Evolutionary conservation across 352 stramenopile species (phyloP).

Genomic region (Phytophthora idaei): DNA sequence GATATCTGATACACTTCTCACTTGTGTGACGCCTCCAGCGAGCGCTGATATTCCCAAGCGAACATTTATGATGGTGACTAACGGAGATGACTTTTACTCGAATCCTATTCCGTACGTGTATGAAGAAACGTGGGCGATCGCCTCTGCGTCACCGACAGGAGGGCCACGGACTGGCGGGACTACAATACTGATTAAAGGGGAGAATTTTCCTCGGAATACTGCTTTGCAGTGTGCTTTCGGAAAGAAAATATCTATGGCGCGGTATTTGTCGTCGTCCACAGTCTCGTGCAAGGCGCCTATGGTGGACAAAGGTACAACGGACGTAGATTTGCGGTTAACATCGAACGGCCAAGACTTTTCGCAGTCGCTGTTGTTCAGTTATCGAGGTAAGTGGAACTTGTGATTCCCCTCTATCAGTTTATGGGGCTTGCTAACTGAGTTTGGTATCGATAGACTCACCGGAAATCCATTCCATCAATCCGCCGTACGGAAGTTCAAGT

Average conservation of each 20-base stretch:
- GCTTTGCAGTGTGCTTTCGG: constrained; percentile 47
- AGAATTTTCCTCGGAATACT: constrained; percentile 36
- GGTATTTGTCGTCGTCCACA: constrained; percentile 32
- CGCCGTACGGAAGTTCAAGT: constrained; percentile 29
- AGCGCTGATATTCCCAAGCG: constrained; percentile 23
- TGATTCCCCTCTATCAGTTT: background rate
- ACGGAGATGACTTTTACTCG: constrained; percentile 56
- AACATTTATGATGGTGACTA: constrained; percentile 65
- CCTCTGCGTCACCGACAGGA: constrained; percentile 24
- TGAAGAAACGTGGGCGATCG: constrained; percentile 44
- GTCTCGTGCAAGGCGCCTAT: constrained; percentile 35
- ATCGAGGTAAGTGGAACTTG: constrained; percentile 45
- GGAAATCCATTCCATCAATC: constrained; percentile 32
- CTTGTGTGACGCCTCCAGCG: constrained; percentile 44
- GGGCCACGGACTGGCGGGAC: constrained; percentile 45
- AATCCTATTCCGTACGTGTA: constrained; percentile 66
- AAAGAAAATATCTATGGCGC: constrained; percentile 15
- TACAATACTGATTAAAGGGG: constrained; percentile 40
- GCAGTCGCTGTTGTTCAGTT: constrained; percentile 41
- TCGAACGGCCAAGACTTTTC: constrained; percentile 68
- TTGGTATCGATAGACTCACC: constrained; percentile 41
- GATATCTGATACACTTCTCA: constrained; percentile 44
- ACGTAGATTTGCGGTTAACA: constrained; percentile 50
- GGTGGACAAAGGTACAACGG: background rate
- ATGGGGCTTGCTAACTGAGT: background rate